Conservation (phyloP, 2,329 filamentous ascomycete species). For the Pyricularia sp. region DNA sequence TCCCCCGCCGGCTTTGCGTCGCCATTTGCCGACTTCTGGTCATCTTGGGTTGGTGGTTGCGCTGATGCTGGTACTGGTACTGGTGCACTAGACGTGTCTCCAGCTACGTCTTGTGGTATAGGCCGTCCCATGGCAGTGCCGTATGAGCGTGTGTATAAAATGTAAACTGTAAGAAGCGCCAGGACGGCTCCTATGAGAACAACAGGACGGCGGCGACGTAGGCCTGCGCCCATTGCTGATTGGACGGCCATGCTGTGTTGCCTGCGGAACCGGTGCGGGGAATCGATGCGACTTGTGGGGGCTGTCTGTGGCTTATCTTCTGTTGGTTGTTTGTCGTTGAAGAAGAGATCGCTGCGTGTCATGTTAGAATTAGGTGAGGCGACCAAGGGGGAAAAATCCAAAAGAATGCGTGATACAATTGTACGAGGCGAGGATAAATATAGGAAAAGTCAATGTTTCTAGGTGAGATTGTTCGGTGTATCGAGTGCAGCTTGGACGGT, state of each 20-base stretch:
- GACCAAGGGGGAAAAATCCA: not conserved
- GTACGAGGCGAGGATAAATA: not conserved
- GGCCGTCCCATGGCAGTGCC: not conserved
- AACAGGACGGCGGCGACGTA: constrained; percentile 17
- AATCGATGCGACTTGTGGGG: not conserved
- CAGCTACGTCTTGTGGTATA: not conserved
- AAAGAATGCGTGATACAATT: not conserved
- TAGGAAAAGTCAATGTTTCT: not conserved
- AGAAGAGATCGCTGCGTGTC: not conserved
- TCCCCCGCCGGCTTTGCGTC: not conserved
- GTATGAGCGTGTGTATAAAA: constrained; percentile 17
- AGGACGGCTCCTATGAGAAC: constrained; percentile 18
- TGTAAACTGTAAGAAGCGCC: constrained; percentile 20
- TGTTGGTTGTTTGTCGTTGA: not conserved
- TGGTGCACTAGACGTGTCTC: not conserved
- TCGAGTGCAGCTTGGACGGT: not conserved
- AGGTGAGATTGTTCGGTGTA: not conserved
- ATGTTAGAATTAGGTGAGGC: not conserved
- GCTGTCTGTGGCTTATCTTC: not conserved
- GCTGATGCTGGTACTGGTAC: not conserved
- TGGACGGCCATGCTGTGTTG: not conserved
- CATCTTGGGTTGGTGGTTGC: not conserved
- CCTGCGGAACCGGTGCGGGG: not conserved
- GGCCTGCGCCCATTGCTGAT: constrained; percentile 3
- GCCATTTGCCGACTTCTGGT: not conserved